Base-by-base conservation (phyloP, 2,329 filamentous ascomycete species). In the Fragosphaeria purpurea region DNA sequence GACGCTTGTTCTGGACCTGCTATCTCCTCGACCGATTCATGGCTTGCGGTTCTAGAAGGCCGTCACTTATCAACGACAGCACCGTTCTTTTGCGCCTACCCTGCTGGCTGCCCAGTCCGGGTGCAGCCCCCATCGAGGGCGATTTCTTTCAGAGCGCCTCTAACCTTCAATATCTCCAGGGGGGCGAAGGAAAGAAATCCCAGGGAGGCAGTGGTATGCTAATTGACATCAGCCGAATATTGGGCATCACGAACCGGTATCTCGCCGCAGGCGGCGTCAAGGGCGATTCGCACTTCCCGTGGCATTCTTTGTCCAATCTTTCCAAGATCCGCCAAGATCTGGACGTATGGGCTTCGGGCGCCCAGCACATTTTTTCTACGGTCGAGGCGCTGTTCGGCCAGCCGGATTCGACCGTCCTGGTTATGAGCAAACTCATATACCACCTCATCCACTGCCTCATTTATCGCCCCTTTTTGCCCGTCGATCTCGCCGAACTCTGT, bases 211-310 rank as follows among this genome's bases (percentile, higher is more conserved):
- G 78, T 51, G 84, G 85, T 6, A 84, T 94, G 77, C 75, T 95
- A 34, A 88, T 94, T 57, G 87, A 93, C 60, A 90, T 94, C 55
- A 82, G 82, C 33, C 82, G 87, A 37, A 87, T 94, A 44, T 74
- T 95, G 6, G 88, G 88, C 37, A 83, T 84, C 53, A 91, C 88
- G 2, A 93, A 90, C 60, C 79, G 83, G 53, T 95, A 95, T 64
- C 74, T 94, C 46, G 86, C 88, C 7, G 85, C 86, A 2, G 88
- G 88, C 6, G 88, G 88, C 37, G 86, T 93, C 50, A 93, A 91
- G 66, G 87, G 87, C 34, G 88, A 94, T 62, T 89, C 87, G 0
- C 88, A 94, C 64, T 94, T 94, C 57, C 88, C 88, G 8, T 95
- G 88, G 88, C 88, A 94, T 62, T 82, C 86, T 2, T 74, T 90